phyloP scores from a whole-genome alignment of 768 basidiomycete species.

The Gyrodon lividus region DNA sequence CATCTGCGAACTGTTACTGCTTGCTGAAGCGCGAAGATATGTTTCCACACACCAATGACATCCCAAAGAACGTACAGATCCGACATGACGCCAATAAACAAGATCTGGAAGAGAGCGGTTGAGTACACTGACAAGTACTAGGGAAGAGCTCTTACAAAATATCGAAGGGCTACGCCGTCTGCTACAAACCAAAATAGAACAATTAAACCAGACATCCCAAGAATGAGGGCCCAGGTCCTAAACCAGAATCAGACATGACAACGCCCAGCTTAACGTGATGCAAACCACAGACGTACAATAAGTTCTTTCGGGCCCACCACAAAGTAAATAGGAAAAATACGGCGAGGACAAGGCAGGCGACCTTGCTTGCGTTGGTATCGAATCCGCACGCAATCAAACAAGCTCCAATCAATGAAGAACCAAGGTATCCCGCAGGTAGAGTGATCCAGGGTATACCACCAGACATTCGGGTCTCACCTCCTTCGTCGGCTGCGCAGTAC shows the following conservation, averaged over 20 bases:
- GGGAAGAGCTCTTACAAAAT: conserved; percentile 49
- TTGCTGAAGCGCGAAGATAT: background rate
- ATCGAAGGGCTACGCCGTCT: conserved; percentile 73
- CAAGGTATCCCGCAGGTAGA: conserved; percentile 83
- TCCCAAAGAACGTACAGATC: conserved; percentile 89
- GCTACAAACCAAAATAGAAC: conserved; percentile 83
- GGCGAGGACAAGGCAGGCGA: conserved; percentile 76
- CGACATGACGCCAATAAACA: conserved; percentile 87
- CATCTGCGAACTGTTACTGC: conserved; percentile 46
- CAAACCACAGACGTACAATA: conserved; percentile 51
- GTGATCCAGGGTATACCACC: conserved; percentile 83
- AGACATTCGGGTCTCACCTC: conserved; percentile 83
- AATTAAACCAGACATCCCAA: conserved; percentile 78
- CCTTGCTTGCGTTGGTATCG: conserved; percentile 84
- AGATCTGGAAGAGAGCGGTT: conserved; percentile 42
- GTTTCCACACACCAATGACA: conserved; percentile 60
- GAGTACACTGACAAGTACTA: background rate
- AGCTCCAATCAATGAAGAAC: conserved; percentile 84
- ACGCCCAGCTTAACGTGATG: background rate
- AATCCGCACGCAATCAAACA: conserved; percentile 86
- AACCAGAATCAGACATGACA: background rate
- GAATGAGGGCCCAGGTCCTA: conserved; percentile 77
- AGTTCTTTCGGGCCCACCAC: conserved; percentile 82
- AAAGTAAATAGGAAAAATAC: conserved; percentile 86
- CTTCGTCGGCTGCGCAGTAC: conserved; percentile 68